Evolutionary conservation across 306 rosid genomes (phyloP).

Genomic region (Lablab purpureus): DNA sequence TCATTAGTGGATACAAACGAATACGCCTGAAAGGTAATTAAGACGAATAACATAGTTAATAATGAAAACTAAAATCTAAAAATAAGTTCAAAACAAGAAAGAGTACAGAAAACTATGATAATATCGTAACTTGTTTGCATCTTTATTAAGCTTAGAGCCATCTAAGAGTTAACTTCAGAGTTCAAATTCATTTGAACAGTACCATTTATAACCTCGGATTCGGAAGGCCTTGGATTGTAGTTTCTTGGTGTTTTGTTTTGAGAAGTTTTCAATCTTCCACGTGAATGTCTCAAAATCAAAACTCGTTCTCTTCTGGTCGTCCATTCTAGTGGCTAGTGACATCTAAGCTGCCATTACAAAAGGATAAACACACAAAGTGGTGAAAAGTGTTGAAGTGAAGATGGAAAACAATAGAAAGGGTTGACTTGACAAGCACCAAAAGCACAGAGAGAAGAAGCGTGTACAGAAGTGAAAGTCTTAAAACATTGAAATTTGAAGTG

Average conservation of each 20-base stretch:
- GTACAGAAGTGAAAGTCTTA: neutral
- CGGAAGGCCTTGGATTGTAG: conserved; percentile 49
- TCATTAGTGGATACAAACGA: conserved; percentile 42
- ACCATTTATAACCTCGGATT: conserved; percentile 48
- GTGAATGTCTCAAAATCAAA: conserved; percentile 30
- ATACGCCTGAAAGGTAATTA: conserved; percentile 40
- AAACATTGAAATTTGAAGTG: neutral
- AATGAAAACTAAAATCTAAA: neutral
- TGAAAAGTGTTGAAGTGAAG: neutral
- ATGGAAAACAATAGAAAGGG: neutral
- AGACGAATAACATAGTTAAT: neutral
- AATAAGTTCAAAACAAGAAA: neutral
- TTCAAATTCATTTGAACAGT: neutral
- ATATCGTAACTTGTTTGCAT: neutral
- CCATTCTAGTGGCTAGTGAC: conserved; percentile 29
- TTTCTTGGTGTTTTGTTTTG: conserved; percentile 42
- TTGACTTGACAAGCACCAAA: neutral
- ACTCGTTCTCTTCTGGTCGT: conserved; percentile 24
- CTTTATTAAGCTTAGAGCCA: neutral
- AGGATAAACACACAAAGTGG: neutral
- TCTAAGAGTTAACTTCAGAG: neutral
- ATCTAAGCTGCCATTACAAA: conserved; percentile 37
- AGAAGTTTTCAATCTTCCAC: conserved; percentile 49
- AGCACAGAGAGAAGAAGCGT: neutral
- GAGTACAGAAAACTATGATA: neutral